Percentiles rank a stretch among this genome's conserved stretches.
These are phyloP conservation scores for Suillus subaureus DNA, from an alignment of 768 basidiomycete genomes.

Conservation along the genomic window DNA sequence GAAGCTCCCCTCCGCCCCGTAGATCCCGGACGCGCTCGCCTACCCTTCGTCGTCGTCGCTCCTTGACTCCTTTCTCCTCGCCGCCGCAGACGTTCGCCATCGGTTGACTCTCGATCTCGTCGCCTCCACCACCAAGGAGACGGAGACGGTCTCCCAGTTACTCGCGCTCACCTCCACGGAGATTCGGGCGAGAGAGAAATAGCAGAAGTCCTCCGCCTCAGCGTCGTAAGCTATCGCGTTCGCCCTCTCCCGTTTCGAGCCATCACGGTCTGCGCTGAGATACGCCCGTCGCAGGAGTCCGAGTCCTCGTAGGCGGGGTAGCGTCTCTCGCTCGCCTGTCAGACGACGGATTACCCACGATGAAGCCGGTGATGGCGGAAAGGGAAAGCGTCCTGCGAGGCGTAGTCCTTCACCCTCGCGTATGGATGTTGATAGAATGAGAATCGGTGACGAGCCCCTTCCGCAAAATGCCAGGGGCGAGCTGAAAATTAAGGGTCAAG, in stretches of 20 bases:
- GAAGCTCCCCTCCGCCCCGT: slow-evolving; percentile 40
- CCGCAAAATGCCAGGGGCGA: slow-evolving; percentile 44
- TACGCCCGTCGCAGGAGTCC: slow-evolving; percentile 49
- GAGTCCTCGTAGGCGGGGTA: slow-evolving; percentile 38
- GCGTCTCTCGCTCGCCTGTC: slow-evolving; percentile 38
- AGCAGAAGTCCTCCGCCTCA: slow-evolving; percentile 58
- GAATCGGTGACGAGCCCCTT: slow-evolving; percentile 31
- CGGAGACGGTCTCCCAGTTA: slow-evolving; percentile 50
- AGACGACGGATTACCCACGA: slow-evolving; percentile 32
- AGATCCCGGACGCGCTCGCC: slow-evolving; percentile 47
- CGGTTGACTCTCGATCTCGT: slow-evolving; percentile 25
- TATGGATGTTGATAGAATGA: slow-evolving; percentile 28
- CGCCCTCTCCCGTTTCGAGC: slow-evolving; percentile 37
- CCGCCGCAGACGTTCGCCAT: slow-evolving; percentile 38
- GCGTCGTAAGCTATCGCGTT: slow-evolving; percentile 33
- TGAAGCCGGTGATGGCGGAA: slow-evolving; percentile 16
- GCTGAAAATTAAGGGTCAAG: slow-evolving; percentile 78
- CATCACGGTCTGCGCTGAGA: slow-evolving; percentile 44
- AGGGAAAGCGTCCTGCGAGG: slow-evolving; percentile 23
- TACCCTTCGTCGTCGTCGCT: slow-evolving; percentile 37
- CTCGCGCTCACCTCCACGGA: slow-evolving; percentile 50
- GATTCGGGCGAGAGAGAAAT: slow-evolving; percentile 37
- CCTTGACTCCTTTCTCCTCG: slow-evolving; percentile 44
- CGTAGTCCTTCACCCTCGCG: slow-evolving; percentile 28
- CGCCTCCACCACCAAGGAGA: slow-evolving; percentile 36